Base-by-base conservation (phyloP, 495 filamentous ascomycete genomes). In the Hypoxylon perforatum region DNA sequence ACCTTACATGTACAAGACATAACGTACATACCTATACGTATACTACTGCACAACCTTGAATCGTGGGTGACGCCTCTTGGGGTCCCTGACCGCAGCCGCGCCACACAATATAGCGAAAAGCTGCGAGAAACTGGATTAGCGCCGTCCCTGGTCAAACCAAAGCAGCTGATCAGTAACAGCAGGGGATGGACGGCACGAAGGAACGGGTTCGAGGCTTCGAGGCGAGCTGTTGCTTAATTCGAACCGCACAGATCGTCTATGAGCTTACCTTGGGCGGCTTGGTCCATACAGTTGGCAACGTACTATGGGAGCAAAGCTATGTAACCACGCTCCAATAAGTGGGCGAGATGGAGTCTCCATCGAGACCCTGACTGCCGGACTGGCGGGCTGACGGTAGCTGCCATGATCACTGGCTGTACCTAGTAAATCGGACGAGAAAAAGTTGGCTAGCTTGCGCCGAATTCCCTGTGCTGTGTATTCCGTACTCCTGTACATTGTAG, bases 261-360 rank as follows among this genome's bases (percentile, higher is more conserved):
- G 39, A 58, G 66, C 66, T 57, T 69, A 65, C 66, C 46, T 52
- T 57, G 52, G 51, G 44, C 45, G 50, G 50, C 51, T 57, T 30
- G 57, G 61, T 56, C 55, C 66, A 49, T 22, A 50, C 61, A 61
- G 66, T 61, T 69, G 57, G 66, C 66, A 65, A 65, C 66, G 66
- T 33, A 33, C 30, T 33, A 33, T 28, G 25, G 25, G 25, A 28
- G 25, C 25, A 7, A 28, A 28, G 25, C 25, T 28, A 33, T 33
- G 30, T 69, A 65, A 65, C 66, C 49, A 69, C 61, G 66, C 46
- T 55, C 14, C 46, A 58, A 48, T 57, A 61, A 60, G 66, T 41
- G 15, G 12, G 15, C 15, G 38, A 41, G 8, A 17, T 65, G 55
- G 57, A 35, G 59, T 57, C 48, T 45, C 50, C 45, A 41, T 55